These are phyloP conservation scores for Rhizopogon sp. DNA, from an alignment of 768 basidiomycete species.

Conservation along the genomic window DNA sequence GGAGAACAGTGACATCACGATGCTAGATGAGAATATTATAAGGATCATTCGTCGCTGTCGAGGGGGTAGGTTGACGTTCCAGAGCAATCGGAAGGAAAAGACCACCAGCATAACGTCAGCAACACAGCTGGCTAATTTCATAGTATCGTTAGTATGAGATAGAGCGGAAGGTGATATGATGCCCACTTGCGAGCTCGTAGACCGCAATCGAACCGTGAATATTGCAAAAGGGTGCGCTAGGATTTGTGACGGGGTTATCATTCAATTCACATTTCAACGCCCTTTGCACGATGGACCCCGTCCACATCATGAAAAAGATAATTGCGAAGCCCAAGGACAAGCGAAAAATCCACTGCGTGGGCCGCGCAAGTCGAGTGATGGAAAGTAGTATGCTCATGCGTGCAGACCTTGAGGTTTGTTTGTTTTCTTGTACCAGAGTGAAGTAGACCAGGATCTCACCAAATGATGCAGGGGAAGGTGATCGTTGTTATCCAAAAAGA, in stretches of 20 bases:
- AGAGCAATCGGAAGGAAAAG: conserved; percentile 8
- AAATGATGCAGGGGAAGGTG: conserved; percentile 19
- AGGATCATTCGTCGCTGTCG: conserved; percentile 13
- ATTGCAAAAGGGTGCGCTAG: background rate
- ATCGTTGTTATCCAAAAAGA: conserved; percentile 17
- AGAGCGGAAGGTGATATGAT: background rate
- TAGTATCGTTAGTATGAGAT: background rate
- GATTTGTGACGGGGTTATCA: background rate
- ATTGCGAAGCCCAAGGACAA: background rate
- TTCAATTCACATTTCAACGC: background rate
- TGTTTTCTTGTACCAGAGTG: background rate
- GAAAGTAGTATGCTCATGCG: conserved; percentile 22
- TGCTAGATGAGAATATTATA: conserved; percentile 5
- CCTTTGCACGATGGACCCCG: background rate
- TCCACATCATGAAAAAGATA: conserved; percentile 15
- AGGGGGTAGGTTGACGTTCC: conserved; percentile 11
- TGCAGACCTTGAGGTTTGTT: conserved; percentile 13
- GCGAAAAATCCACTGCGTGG: conserved; percentile 4
- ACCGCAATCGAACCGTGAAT: background rate
- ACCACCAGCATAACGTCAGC: conserved; percentile 4
- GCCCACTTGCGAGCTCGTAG: conserved; percentile 5
- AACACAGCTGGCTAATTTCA: background rate
- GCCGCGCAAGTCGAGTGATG: conserved; percentile 19
- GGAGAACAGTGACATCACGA: conserved; percentile 10
- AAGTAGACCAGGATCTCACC: conserved; percentile 3